Percentiles rank a stretch among this genome's conserved stretches.
Evolutionary conservation across 352 stramenopile genomes (phyloP).

Genomic region (Phytophthora hibernalis): DNA sequence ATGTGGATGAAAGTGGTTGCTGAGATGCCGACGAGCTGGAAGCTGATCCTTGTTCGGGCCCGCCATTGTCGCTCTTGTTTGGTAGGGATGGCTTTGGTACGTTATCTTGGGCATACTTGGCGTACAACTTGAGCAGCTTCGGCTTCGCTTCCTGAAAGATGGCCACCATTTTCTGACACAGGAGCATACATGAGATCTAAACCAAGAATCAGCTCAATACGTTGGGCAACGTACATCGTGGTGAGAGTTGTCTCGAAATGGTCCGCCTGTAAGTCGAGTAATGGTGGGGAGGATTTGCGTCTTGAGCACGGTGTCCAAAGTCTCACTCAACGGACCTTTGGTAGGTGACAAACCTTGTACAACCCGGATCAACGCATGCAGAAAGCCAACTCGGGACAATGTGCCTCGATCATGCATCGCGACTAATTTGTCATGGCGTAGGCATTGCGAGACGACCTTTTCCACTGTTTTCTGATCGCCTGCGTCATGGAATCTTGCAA

Average conservation of each 20-base stretch:
- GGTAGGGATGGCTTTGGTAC: conserved; percentile 8
- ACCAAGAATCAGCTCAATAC: not conserved
- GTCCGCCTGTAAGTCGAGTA: conserved; percentile 63
- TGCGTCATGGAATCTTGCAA: conserved; percentile 47
- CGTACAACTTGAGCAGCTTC: conserved; percentile 78
- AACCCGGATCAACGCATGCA: conserved; percentile 68
- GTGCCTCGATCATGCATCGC: conserved; percentile 61
- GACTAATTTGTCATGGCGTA: conserved; percentile 49
- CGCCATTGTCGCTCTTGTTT: conserved; percentile 22
- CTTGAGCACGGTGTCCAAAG: conserved; percentile 56
- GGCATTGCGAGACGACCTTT: conserved; percentile 36
- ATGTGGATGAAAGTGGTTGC: conserved; percentile 40
- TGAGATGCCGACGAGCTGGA: not conserved
- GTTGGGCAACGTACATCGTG: conserved; percentile 56
- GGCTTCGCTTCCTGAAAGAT: conserved; percentile 76
- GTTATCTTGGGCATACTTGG: conserved; percentile 65
- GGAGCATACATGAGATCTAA: conserved; percentile 9
- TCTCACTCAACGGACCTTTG: conserved; percentile 26
- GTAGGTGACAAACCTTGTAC: conserved; percentile 24
- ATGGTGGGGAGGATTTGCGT: conserved; percentile 59
- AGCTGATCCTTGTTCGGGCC: conserved; percentile 23
- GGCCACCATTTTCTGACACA: conserved; percentile 64
- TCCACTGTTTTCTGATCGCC: conserved; percentile 56
- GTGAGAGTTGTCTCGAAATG: conserved; percentile 80
- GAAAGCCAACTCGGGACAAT: conserved; percentile 71